Percentiles rank a stretch among this genome's conserved stretches.
phyloP scores from a whole-genome alignment of 495 filamentous ascomycete species.

The Hypoxylon perforatum region DNA sequence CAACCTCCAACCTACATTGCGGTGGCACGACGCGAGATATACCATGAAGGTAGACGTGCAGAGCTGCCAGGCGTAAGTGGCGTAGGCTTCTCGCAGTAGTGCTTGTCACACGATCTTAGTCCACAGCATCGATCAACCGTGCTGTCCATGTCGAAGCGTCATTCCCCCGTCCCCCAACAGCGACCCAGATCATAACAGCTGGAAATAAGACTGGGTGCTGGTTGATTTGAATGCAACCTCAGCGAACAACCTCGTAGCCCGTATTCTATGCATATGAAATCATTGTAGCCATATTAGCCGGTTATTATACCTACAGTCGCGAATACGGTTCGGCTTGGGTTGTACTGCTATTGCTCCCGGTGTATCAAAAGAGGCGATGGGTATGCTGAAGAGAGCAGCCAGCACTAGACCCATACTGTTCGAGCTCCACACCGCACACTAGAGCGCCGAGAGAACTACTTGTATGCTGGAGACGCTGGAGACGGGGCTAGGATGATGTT shows the following conservation, averaged over 20 bases:
- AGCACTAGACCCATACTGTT: slow-evolving; percentile 3
- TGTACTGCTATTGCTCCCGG: not conserved
- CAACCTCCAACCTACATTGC: not conserved
- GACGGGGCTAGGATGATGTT: no score
- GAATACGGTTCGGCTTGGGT: not conserved
- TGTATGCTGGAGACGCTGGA: no score
- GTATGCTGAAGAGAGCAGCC: slow-evolving; percentile 1
- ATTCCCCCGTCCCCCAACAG: not conserved
- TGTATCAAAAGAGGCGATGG: not conserved
- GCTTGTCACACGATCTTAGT: slow-evolving; percentile 22
- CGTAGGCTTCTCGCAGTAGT: slow-evolving; percentile 35
- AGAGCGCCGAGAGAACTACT: no score
- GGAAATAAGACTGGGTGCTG: not conserved
- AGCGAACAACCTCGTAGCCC: not conserved
- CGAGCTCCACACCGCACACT: no score
- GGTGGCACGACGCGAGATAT: slow-evolving; percentile 34
- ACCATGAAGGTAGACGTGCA: no score
- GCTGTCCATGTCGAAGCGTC: not conserved
- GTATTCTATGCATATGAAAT: not conserved
- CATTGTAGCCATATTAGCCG: slow-evolving; percentile 9
- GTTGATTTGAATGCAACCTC: not conserved
- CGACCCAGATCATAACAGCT: not conserved
- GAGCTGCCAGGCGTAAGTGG: slow-evolving; percentile 28
- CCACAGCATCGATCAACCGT: slow-evolving; percentile 7
- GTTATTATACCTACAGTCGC: slow-evolving; percentile 2